Evolutionary conservation across 129 eudicot species (phyloP), one percentile per base, ranked within the genome.

Genomic region (Flaveria robusta): DNA sequence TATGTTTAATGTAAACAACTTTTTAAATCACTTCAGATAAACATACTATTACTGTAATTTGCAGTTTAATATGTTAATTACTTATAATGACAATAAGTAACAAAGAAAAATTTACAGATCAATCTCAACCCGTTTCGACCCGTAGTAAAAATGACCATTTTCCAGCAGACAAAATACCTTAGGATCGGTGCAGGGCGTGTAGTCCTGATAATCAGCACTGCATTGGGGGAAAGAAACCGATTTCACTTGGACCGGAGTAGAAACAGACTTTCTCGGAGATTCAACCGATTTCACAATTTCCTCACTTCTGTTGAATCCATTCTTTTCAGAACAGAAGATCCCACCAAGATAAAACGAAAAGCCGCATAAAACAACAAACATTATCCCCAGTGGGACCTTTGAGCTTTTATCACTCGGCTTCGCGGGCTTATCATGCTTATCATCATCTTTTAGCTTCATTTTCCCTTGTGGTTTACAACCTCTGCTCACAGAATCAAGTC

Each of bases 111-210:
- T 15, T 58, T 8, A 16, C 5, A 9, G 5, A 24, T 72, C 77
- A 72, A 43, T 27, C 58, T 8, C n/a, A 60, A 24, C 46, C 70
- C 45, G 15, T 59, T 62, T 12, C 6, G 77, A 56, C 54, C 37
- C 47, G 37, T 5, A 43, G 43, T 41, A 42, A 56, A 73, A 56
- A 3, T 56, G 45, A 74, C 27, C 58, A 10, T n/a, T 52, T 51
- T 14, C 16, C 6, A 43, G 12, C 26, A 31, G 34, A 26, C 0
- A 68, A 41, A 39, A 9, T 79, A 94, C 99, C 88, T 74, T 83
- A 16, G 99, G 99, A 86, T 94, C 99, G 27, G 99, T 94, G 89
- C 99, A 94, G 12, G 99, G 99, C 7, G 99, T 94, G 87, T 89
- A 94, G 64, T 94, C 99, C 81, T 94, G 99, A 77, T 67, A 73